Evolutionary conservation across 495 filamentous ascomycete species (phyloP).

Genomic region (Xylaria curta): DNA sequence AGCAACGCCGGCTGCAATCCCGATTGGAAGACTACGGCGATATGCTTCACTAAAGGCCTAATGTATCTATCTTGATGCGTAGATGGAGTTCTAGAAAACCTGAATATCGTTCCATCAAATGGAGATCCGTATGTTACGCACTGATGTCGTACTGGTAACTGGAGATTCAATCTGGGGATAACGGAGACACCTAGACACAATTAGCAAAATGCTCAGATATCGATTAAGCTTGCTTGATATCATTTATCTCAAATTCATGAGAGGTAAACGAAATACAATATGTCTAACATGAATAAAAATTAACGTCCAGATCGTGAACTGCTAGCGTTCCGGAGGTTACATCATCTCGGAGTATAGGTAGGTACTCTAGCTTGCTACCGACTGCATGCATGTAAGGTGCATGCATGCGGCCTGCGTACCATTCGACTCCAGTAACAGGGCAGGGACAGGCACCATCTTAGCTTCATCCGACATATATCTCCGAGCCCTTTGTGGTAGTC

Average conservation of each 20-base stretch:
- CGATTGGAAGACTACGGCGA: not conserved
- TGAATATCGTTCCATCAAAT: not conserved
- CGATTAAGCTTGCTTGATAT: not conserved
- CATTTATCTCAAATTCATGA: too few relatives aligned
- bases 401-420: slow-evolving; percentile 8
- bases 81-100: not conserved
- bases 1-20: slow-evolving; percentile 6
- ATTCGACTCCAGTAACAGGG: not conserved
- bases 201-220: not conserved
- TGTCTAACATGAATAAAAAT: not conserved
- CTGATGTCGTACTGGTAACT: not conserved
- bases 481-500: slow-evolving; percentile 1
- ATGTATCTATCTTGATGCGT: not conserved
- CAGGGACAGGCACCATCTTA: slow-evolving; percentile 11
- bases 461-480: not conserved
- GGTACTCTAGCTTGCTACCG: slow-evolving; percentile 17
- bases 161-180: not conserved
- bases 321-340: slow-evolving; percentile 10
- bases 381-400: not conserved
- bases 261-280: not conserved
- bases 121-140: not conserved
- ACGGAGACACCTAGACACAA: not conserved
- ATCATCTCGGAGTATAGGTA: slow-evolving; percentile 19
- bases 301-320: not conserved
- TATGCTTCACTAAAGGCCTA: not conserved